A percentile compares a stretch with the other conserved stretches of the same genome.
Evolutionary conservation across 768 basidiomycete genomes (phyloP).

Genomic region (Suillus clintonianus): DNA sequence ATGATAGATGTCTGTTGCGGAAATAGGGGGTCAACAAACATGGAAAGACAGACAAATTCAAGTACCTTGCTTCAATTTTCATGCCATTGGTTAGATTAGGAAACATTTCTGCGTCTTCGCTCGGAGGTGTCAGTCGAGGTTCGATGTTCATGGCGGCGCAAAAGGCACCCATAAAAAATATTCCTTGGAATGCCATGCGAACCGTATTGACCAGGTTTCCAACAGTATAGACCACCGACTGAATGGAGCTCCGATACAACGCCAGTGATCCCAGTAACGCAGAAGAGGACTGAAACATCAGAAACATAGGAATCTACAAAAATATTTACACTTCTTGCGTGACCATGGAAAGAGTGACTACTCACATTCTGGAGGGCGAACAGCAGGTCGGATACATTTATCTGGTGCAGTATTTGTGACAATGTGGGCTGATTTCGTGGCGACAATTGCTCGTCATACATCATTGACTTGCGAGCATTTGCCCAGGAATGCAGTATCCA

Average conservation of each 20-base stretch:
- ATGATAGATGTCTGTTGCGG: slow-evolving; percentile 56
- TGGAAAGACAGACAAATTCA: slow-evolving; percentile 12
- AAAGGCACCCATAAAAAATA: slow-evolving; percentile 88
- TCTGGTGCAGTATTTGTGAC: slow-evolving; percentile 50
- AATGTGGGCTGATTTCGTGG: slow-evolving; percentile 39
- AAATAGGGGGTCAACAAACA: slow-evolving; percentile 9
- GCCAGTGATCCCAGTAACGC: slow-evolving; percentile 81
- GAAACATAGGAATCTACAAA: slow-evolving; percentile 68
- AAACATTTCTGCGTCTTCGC: slow-evolving; percentile 54
- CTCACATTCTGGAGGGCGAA: slow-evolving; percentile 71
- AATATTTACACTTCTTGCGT: slow-evolving; percentile 14
- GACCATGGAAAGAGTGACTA: slow-evolving; percentile 12
- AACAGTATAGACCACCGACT: slow-evolving; percentile 67
- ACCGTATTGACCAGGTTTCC: slow-evolving; percentile 62
- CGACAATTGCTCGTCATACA: slow-evolving; percentile 54
- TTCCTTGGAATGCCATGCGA: slow-evolving; percentile 79
- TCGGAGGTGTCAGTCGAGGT: slow-evolving; percentile 64
- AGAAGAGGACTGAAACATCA: slow-evolving; percentile 71
- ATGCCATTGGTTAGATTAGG: slow-evolving; percentile 54
- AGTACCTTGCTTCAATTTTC: slow-evolving; percentile 70
- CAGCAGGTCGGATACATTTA: slow-evolving; percentile 65
- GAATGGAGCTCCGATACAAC: slow-evolving; percentile 77
- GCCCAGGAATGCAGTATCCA: slow-evolving; percentile 87
- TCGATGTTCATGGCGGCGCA: slow-evolving; percentile 73
- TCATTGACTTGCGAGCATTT: slow-evolving; percentile 56